These are phyloP conservation scores for Aspergillus haitiensis DNA, from an alignment of 495 filamentous ascomycete genomes.

Conservation along the genomic window DNA sequence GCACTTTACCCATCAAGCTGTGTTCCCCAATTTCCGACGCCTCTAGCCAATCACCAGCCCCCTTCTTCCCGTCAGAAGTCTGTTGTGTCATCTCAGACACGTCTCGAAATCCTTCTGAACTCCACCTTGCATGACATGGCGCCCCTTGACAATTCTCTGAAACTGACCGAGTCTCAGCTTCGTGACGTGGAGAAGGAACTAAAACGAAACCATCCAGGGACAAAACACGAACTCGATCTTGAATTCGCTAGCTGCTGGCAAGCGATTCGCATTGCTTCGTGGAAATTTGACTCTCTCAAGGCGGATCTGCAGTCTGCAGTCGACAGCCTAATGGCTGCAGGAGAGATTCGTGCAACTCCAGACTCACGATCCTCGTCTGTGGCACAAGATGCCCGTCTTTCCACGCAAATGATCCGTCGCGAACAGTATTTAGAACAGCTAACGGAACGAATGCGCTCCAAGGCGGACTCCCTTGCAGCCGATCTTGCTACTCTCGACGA, in stretches of 20 bases:
- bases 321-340: conserved; percentile 38
- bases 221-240: conserved; percentile 41
- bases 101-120: conserved; percentile 38
- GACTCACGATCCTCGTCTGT: conserved; percentile 14
- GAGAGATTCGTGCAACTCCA: conserved; percentile 19
- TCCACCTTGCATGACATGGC: conserved; percentile 34
- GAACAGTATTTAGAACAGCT: conserved; percentile 43
- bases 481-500: conserved; percentile 45
- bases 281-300: conserved; percentile 43
- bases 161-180: conserved; percentile 40
- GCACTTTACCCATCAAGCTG: conserved; percentile 41
- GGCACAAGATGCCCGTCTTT: conserved; percentile 34
- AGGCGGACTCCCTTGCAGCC: conserved; percentile 36
- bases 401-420: conserved; percentile 38
- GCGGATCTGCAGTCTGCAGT: conserved; percentile 45
- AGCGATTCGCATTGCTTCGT: conserved; percentile 36
- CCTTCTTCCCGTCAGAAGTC: conserved; percentile 25
- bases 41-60: conserved; percentile 15
- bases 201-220: conserved; percentile 34
- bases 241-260: conserved; percentile 44
- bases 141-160: conserved; percentile 31
- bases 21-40: conserved; percentile 19
- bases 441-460: conserved; percentile 38
- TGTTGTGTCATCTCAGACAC: conserved; percentile 30
- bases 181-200: conserved; percentile 34